phyloP scores from a whole-genome alignment of 139 green algal species.

The Edaphochlamys debaryana region DNA sequence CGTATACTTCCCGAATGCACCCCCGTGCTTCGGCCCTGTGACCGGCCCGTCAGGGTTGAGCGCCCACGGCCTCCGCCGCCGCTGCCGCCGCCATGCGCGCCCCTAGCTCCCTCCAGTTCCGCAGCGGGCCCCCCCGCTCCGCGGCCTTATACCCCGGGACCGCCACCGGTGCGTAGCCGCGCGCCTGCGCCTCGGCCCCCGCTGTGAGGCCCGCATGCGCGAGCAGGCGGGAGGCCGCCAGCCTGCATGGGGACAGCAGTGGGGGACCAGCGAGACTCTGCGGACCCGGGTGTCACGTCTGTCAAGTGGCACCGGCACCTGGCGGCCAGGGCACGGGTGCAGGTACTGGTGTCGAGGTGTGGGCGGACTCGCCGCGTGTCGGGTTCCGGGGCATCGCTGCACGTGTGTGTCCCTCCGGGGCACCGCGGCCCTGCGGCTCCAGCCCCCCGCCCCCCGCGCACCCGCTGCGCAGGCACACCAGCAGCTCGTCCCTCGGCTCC shows the following conservation, averaged over 20 bases:
- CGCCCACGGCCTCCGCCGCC: no score
- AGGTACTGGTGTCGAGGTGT: neutral
- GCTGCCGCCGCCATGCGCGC: neutral
- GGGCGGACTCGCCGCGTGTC: no score
- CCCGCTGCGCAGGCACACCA: conserved; percentile 9
- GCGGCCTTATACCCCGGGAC: conserved; percentile 8
- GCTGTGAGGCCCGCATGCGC: neutral
- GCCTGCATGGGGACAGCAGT: neutral
- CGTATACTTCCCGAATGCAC: no score
- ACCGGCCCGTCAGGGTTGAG: no score
- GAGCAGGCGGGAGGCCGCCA: neutral
- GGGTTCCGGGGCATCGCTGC: no score
- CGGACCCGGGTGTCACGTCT: neutral
- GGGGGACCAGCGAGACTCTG: no score
- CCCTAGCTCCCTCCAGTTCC: conserved; percentile 1
- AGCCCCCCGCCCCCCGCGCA: neutral
- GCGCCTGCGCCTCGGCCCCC: neutral
- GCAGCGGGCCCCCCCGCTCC: neutral
- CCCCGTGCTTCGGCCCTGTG: no score
- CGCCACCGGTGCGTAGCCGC: neutral
- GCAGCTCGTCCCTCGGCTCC: conserved; percentile 7
- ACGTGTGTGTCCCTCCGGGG: no score
- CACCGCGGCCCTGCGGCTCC: no score
- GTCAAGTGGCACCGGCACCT: no score
- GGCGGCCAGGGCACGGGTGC: neutral